Conservation (phyloP, 441 rosid genomes). For the Cnidoscolus chayamansa region DNA sequence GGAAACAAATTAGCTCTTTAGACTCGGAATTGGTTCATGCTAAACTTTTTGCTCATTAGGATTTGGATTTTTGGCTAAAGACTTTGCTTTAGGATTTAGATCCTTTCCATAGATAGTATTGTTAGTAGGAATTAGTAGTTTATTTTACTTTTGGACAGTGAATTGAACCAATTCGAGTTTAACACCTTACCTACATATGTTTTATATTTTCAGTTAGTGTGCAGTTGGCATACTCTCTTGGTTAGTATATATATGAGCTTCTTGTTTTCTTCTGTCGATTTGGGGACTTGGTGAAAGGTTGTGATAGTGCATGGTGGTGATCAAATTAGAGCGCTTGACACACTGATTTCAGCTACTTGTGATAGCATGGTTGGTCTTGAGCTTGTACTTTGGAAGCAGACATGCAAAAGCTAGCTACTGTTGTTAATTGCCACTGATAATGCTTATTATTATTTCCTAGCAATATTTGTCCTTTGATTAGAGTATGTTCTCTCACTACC, state of each 20-base stretch:
- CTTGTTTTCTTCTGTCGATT: not conserved
- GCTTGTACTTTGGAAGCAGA: no score
- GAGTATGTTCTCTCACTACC: no score
- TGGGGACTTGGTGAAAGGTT: not conserved
- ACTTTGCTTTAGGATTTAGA: not conserved
- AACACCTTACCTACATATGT: not conserved
- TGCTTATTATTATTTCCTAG: no score
- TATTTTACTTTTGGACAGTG: conserved; percentile 8
- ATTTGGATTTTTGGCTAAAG: not conserved
- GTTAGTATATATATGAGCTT: not conserved
- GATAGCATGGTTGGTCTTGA: not conserved
- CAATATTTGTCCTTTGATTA: no score
- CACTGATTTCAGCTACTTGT: not conserved
- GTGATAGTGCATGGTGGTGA: not conserved
- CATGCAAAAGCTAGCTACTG: no score
- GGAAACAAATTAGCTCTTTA: not conserved
- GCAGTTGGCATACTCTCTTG: not conserved
- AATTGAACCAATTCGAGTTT: conserved; percentile 3
- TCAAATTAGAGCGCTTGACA: not conserved
- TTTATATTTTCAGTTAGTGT: not conserved
- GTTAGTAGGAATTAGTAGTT: not conserved
- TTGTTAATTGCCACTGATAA: no score
- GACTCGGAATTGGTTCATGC: not conserved
- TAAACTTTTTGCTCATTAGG: not conserved
- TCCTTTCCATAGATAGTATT: not conserved